Percentiles rank a stretch among this genome's conserved stretches.
Conservation (phyloP, 305 asterid genomes). For the Solanum hybrid region DNA sequence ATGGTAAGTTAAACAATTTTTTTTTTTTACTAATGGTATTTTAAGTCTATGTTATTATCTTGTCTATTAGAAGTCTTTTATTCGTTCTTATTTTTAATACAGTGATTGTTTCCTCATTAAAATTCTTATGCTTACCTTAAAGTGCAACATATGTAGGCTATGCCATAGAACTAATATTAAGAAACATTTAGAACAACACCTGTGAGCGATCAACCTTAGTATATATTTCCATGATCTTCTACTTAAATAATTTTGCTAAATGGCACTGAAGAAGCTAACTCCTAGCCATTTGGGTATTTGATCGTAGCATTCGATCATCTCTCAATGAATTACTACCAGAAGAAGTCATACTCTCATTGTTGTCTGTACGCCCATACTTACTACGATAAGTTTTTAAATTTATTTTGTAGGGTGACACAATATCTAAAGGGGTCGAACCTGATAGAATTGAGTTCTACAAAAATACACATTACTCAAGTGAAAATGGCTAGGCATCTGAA, state of each 20-base stretch:
- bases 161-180: no score
- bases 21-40: background rate
- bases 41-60: no score
- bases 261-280: background rate
- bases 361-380: background rate
- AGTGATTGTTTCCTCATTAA: no score
- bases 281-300: background rate
- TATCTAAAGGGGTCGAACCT: background rate
- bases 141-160: no score
- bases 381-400: background rate
- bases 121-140: no score
- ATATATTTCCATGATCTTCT: background rate
- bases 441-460: background rate
- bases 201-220: background rate
- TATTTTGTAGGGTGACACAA: background rate
- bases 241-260: background rate
- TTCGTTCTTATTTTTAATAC: no score
- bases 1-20: no score
- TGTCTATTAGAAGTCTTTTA: no score
- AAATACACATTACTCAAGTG: background rate
- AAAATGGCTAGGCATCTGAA: no score
- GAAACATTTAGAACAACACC: background rate
- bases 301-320: background rate
- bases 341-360: background rate
- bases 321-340: background rate